A percentile compares a stretch with the other conserved stretches of the same genome.
phyloP scores from a whole-genome alignment of 192 early-diverging fungal genomes.

The Entomortierella parvispora region DNA sequence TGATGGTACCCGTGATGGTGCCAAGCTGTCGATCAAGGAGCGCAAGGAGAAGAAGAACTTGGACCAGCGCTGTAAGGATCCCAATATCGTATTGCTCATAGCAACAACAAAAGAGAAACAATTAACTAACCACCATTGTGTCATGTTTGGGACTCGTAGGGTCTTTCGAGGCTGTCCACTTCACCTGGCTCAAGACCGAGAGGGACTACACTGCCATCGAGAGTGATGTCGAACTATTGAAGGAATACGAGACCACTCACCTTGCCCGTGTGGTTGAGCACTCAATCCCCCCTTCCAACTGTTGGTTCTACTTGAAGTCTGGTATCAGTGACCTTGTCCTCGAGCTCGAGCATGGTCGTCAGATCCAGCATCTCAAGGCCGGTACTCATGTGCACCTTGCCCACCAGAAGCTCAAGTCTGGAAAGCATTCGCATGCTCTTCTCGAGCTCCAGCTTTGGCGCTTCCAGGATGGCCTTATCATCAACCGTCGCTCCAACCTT shows the following conservation, averaged over 20 bases:
- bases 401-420: conserved; percentile 47
- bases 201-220: conserved; percentile 6
- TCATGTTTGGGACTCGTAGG: conserved; percentile 5
- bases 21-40: conserved; percentile 37
- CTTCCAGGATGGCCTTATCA: conserved; percentile 37
- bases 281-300: conserved; percentile 11
- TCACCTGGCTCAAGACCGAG: conserved; percentile 31
- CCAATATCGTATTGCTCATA: too few species aligned
- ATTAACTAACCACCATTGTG: background rate
- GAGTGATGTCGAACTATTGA: conserved; percentile 28
- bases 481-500: conserved; percentile 47
- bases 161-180: conserved; percentile 43
- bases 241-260: conserved; percentile 37
- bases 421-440: conserved; percentile 47
- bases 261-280: conserved; percentile 35
- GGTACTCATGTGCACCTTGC: conserved; percentile 25
- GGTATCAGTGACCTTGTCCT: conserved; percentile 42
- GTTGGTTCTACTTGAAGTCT: conserved; percentile 52
- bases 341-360: conserved; percentile 28
- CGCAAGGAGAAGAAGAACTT: conserved; percentile 52
- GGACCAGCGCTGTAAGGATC: conserved; percentile 38
- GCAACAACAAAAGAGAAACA: too few species aligned
- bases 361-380: conserved; percentile 31
- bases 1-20: conserved; percentile 46
- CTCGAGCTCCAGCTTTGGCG: conserved; percentile 53